A percentile compares a stretch with the other conserved stretches of the same genome.
Evolutionary conservation across 2,329 filamentous ascomycete genomes (phyloP).

Genomic region (Epichloe coenophiala): DNA sequence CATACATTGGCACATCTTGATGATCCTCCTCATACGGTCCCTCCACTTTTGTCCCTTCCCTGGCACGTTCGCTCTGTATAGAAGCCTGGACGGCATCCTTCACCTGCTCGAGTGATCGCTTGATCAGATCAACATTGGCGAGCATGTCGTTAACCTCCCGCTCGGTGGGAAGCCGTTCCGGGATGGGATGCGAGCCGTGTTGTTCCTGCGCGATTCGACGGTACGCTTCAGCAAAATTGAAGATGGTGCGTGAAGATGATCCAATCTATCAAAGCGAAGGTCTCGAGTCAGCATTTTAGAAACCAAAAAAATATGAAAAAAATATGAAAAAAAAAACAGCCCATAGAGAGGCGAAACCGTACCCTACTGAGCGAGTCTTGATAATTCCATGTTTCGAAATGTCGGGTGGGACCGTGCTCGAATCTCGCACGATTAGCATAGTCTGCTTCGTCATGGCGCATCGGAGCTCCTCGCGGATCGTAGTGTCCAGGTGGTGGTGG

Average conservation of each 20-base stretch:
- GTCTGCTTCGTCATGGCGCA: conserved; percentile 31
- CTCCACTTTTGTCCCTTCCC: conserved; percentile 36
- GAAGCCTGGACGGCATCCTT: conserved; percentile 39
- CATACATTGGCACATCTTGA: conserved; percentile 49
- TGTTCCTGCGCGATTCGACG: conserved; percentile 41
- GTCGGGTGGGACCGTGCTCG: conserved; percentile 31
- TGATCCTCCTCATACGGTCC: conserved; percentile 37
- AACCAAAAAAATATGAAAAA: too few relatives aligned
- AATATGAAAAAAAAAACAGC: too few relatives aligned
- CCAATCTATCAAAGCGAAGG: conserved; percentile 27
- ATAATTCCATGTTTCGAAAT: conserved; percentile 41
- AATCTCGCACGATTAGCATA: conserved; percentile 29
- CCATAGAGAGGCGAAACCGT: background rate
- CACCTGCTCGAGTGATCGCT: conserved; percentile 40
- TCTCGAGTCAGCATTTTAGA: conserved; percentile 8
- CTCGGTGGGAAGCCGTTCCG: conserved; percentile 40
- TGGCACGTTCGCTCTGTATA: conserved; percentile 36
- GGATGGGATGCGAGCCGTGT: conserved; percentile 37
- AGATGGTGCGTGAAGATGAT: conserved; percentile 37
- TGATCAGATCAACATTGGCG: conserved; percentile 36
- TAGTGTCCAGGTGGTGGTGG: conserved; percentile 28
- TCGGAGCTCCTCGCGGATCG: conserved; percentile 29
- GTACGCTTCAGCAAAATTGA: conserved; percentile 44
- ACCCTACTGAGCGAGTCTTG: conserved; percentile 36
- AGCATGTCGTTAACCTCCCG: conserved; percentile 42